Conservation (phyloP, 2,329 filamentous ascomycete genomes). For the Xylaria sp. region DNA sequence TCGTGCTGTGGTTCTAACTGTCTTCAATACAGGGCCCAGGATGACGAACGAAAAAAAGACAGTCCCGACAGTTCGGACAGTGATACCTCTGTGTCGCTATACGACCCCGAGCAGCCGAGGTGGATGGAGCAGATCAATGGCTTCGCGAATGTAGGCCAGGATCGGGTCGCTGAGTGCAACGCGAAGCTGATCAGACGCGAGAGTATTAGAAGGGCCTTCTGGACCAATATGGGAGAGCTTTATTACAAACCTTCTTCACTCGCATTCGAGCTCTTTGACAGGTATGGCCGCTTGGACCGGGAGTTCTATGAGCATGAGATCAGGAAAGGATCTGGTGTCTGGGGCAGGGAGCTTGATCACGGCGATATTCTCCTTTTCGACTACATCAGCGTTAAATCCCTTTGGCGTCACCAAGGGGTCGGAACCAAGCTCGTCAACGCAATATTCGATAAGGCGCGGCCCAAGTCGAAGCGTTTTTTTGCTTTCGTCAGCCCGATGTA, state of each 20-base stretch:
- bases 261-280: conserved; percentile 46
- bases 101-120: background rate
- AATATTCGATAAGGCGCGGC: conserved; percentile 37
- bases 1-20: too few relatives aligned
- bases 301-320: conserved; percentile 40
- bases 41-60: background rate
- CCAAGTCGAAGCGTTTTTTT: conserved; percentile 28
- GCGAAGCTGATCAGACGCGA: conserved; percentile 21
- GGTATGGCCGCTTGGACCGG: conserved; percentile 44
- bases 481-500: conserved; percentile 28
- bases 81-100: background rate
- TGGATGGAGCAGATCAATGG: background rate
- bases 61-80: background rate
- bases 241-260: conserved; percentile 26
- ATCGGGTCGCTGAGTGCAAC: background rate
- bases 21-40: too few relatives aligned
- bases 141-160: conserved; percentile 2
- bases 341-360: conserved; percentile 39
- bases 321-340: conserved; percentile 38
- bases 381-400: conserved; percentile 20
- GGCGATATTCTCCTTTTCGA: conserved; percentile 38
- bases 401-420: conserved; percentile 37
- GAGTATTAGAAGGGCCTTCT: conserved; percentile 34
- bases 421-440: conserved; percentile 40
- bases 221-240: conserved; percentile 41